phyloP scores from a whole-genome alignment of 768 basidiomycete genomes.

The Trametes cingulata region DNA sequence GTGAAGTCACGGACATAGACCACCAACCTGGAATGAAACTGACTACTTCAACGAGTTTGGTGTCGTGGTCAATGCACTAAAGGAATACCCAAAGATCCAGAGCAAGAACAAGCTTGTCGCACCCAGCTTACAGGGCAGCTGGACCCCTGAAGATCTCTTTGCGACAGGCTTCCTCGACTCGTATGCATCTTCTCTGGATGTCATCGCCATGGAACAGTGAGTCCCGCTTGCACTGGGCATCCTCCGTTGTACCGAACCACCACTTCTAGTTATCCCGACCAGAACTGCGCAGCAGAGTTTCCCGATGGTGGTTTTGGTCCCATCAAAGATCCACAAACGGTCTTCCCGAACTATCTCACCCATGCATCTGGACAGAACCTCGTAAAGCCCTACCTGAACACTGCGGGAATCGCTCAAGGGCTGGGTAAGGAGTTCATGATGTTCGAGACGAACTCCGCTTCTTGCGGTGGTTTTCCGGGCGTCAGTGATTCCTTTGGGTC shows the following conservation, averaged over 20 bases:
- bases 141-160: constrained; percentile 54
- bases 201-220: constrained; percentile 59
- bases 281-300: constrained; percentile 61
- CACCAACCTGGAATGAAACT: constrained; percentile 34
- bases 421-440: constrained; percentile 48
- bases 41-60: constrained; percentile 58
- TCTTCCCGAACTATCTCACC: constrained; percentile 57
- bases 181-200: constrained; percentile 44
- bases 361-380: constrained; percentile 56
- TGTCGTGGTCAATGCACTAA: constrained; percentile 45
- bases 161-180: constrained; percentile 50
- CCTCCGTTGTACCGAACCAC: neutral
- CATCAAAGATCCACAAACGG: constrained; percentile 42
- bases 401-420: constrained; percentile 42
- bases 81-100: constrained; percentile 39
- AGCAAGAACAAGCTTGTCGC: constrained; percentile 56
- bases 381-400: constrained; percentile 52
- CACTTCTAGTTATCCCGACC: constrained; percentile 51
- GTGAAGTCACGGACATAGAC: constrained; percentile 38
- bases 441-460: constrained; percentile 60
- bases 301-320: constrained; percentile 38
- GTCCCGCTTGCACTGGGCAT: too few species aligned
- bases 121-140: constrained; percentile 58
- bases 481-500: constrained; percentile 61
- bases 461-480: constrained; percentile 49